Base-by-base conservation (phyloP, 2,329 filamentous ascomycete species). In the Shiraia sp. region DNA sequence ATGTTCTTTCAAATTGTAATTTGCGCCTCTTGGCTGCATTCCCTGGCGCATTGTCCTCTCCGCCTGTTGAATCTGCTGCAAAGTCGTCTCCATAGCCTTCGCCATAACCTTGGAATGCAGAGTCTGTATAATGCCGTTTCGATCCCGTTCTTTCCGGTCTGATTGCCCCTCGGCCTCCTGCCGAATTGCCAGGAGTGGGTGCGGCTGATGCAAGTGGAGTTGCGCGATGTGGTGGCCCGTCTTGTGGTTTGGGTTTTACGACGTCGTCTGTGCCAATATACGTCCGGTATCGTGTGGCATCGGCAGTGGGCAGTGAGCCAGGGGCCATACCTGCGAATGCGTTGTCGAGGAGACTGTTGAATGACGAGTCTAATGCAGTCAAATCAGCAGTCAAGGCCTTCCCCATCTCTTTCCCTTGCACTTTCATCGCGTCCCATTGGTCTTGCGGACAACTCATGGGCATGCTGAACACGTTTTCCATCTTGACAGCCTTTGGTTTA, bases 91-190 rank as follows among this genome's bases (percentile, higher is more conserved):
- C 78, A 53, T 78, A 89, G 24, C 84, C 83, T 53, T 90, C 86
- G 31, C 81, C 80, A 58, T 90, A 90, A 29, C 87, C 87, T 57
- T 87, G 83, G 60, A 81, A 91, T 57, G 84, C 88, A 55, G 77
- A 80, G 51, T 91, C 87, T 27, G 85, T 83, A 62, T 90, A 91
- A 49, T 83, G 81, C 33, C 88, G 79, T 75, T 90, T 90, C 73
- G 87, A 88, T 48, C 81, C 78, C 40, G 77, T 74, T 33, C 87
- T 79, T 55, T 85, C 83, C 24, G 85, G 82, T 40, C 87, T 76
- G 27, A 73, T 67, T 9, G 72, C 68, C 40, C 80, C 77, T 39
- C 61, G 56, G n/a, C 61, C 62, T n/a, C 66, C 63, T 6, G 68
- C 65, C 7, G 68, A 53, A 7, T 68, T 70, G 26, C 65, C 69